phyloP scores from a whole-genome alignment of 768 basidiomycete species.

The Boletus barrowsii region DNA sequence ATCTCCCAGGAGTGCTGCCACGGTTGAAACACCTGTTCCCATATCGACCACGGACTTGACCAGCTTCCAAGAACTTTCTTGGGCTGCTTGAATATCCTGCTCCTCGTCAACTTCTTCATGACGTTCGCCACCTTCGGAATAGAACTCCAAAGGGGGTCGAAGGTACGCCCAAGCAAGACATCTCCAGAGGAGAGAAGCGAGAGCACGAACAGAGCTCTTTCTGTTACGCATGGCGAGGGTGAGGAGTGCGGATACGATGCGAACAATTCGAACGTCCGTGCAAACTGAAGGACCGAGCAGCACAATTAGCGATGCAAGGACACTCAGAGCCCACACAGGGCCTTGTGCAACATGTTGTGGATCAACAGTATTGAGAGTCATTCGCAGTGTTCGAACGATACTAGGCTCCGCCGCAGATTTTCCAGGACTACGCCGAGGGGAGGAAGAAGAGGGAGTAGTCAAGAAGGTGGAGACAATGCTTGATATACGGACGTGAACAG shows the following conservation, averaged over 20 bases:
- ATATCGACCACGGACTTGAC: constrained; percentile 54
- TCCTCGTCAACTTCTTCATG: constrained; percentile 14
- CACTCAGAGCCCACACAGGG: constrained; percentile 73
- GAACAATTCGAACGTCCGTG: constrained; percentile 41
- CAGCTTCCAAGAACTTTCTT: constrained; percentile 45
- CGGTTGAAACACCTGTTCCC: constrained; percentile 53
- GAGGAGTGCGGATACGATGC: constrained; percentile 49
- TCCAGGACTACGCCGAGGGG: constrained; percentile 37
- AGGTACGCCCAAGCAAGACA: constrained; percentile 63
- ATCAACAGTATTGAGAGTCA: constrained; percentile 53
- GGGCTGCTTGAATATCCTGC: constrained; percentile 27
- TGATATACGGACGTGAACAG: constrained; percentile 53
- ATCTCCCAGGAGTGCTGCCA: constrained; percentile 52
- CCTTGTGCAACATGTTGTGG: constrained; percentile 66
- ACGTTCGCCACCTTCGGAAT: constrained; percentile 25
- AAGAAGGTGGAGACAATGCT: constrained; percentile 47
- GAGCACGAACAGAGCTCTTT: constrained; percentile 60
- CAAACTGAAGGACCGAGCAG: constrained; percentile 59
- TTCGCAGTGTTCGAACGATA: constrained; percentile 65
- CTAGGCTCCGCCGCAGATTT: constrained; percentile 41
- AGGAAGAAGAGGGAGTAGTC: constrained; percentile 36
- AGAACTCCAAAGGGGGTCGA: constrained; percentile 41
- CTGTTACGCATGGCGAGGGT: constrained; percentile 56
- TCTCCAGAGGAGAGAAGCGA: constrained; percentile 66
- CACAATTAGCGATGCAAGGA: constrained; percentile 62